phyloP scores from a whole-genome alignment of 2,329 filamentous ascomycete species.

The Fusarium incarnatum region DNA sequence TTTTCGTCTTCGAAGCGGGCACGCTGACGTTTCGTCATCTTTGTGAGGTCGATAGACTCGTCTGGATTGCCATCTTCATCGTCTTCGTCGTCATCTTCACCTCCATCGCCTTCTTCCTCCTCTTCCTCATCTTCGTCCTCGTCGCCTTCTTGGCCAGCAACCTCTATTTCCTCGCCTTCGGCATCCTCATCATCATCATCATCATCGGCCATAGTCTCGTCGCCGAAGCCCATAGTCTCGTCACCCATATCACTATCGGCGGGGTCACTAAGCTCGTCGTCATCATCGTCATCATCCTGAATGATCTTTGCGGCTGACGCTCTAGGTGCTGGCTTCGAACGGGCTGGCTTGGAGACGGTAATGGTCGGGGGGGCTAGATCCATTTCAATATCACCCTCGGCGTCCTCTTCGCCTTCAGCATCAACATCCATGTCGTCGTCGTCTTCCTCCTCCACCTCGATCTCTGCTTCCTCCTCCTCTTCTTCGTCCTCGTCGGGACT shows the following conservation, averaged over 20 bases:
- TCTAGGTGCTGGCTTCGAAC: slow-evolving; percentile 52
- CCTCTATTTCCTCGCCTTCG: slow-evolving; percentile 59
- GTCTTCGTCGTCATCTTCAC: slow-evolving; percentile 58
- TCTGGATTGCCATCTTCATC: slow-evolving; percentile 60
- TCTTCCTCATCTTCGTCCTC: slow-evolving; percentile 57
- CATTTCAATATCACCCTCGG: slow-evolving; percentile 61
- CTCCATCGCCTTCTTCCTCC: slow-evolving; percentile 56
- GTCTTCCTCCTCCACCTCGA: slow-evolving; percentile 57
- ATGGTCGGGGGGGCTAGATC: slow-evolving; percentile 56
- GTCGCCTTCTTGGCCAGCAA: slow-evolving; percentile 56
- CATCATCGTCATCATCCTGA: slow-evolving; percentile 59
- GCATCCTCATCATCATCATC: slow-evolving; percentile 61
- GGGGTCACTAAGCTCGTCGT: slow-evolving; percentile 67
- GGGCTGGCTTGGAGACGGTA: slow-evolving; percentile 61
- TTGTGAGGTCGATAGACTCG: slow-evolving; percentile 65
- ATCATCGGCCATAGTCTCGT: slow-evolving; percentile 61
- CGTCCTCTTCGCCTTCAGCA: slow-evolving; percentile 59
- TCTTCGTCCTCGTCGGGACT: slow-evolving; percentile 62
- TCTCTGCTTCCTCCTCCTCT: slow-evolving; percentile 53
- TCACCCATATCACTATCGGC: slow-evolving; percentile 61
- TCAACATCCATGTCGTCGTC: slow-evolving; percentile 57
- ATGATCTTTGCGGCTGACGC: slow-evolving; percentile 50
- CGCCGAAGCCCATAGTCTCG: slow-evolving; percentile 54
- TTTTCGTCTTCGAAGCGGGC: slow-evolving; percentile 67
- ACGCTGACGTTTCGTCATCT: slow-evolving; percentile 71